Conservation (phyloP, 2,329 filamentous ascomycete genomes). For the Teratosphaeriaceae sp. region DNA sequence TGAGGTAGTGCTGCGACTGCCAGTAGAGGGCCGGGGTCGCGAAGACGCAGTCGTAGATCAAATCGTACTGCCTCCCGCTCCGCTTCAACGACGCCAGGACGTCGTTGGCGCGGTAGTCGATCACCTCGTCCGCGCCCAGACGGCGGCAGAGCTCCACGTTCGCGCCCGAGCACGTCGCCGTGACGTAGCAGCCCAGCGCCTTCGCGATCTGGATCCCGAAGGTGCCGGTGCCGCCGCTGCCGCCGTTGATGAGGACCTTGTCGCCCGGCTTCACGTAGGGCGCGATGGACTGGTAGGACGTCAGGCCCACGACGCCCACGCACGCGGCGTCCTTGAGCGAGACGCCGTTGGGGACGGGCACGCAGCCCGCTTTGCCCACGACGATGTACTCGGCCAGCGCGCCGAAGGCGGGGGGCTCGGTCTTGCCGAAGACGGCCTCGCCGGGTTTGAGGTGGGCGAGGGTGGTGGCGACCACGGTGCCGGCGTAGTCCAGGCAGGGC, state of each 20-base stretch:
- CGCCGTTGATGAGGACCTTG: conserved; percentile 41
- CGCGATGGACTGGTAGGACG: conserved; percentile 33
- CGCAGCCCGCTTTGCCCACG: conserved; percentile 12
- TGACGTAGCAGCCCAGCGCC: conserved; percentile 52
- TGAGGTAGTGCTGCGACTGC: conserved; percentile 45
- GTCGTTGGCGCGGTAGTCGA: conserved; percentile 52
- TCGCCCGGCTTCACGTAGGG: conserved; percentile 36
- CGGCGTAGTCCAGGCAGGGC: conserved; percentile 45
- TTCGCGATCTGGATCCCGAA: conserved; percentile 60
- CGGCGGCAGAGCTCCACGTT: conserved; percentile 52
- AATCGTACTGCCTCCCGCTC: conserved; percentile 42
- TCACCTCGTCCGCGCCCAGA: conserved; percentile 57
- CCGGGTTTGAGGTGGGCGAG: conserved; percentile 27
- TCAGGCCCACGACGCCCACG: conserved; percentile 32
- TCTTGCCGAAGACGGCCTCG: conserved; percentile 35
- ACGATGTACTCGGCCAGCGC: conserved; percentile 33
- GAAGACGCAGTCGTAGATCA: conserved; percentile 55
- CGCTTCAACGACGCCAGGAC: conserved; percentile 42
- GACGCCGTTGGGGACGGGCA: conserved; percentile 30
- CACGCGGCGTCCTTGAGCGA: conserved; percentile 30
- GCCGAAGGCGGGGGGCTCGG: conserved; percentile 28
- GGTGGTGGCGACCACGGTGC: conserved; percentile 38
- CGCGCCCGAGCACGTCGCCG: conserved; percentile 48
- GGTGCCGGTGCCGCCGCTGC: conserved; percentile 53
- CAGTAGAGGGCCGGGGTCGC: conserved; percentile 46